Percentiles rank a stretch among this genome's conserved stretches.
Conservation (phyloP, 176 grass and related monocot genomes). For the Eleusine indica region DNA sequence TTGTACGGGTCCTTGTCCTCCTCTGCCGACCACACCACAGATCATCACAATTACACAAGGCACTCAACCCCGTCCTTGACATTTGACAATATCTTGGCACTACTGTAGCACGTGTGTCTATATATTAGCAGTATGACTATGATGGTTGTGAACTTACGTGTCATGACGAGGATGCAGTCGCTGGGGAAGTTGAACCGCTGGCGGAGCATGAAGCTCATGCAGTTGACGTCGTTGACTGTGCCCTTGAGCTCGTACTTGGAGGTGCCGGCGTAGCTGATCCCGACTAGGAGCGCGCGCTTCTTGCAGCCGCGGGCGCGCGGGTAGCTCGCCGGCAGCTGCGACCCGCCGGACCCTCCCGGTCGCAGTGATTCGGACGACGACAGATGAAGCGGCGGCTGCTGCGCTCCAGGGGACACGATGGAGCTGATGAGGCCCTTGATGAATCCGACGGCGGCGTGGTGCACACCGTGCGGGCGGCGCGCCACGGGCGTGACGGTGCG, state of each 20-base stretch:
- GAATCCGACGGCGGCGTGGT: slow-evolving; percentile 52
- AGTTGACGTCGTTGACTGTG: slow-evolving; percentile 82
- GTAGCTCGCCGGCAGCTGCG: slow-evolving; percentile 35
- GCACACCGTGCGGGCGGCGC: slow-evolving; percentile 41
- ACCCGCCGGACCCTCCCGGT: neutral
- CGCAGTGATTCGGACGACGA: neutral
- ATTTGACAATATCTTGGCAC: too few relatives aligned
- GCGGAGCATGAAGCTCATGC: slow-evolving; percentile 61
- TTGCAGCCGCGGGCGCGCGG: slow-evolving; percentile 46
- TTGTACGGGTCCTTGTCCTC: slow-evolving; percentile 45
- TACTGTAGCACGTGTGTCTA: too few relatives aligned
- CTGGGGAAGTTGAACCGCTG: slow-evolving; percentile 55
- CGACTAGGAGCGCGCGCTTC: slow-evolving; percentile 83
- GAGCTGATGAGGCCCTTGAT: slow-evolving; percentile 52
- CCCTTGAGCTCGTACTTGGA: slow-evolving; percentile 71
- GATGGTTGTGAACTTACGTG: slow-evolving; percentile 37
- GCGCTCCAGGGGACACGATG: neutral
- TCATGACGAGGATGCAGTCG: slow-evolving; percentile 72
- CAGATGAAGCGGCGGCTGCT: neutral
- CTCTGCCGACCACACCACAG: slow-evolving; percentile 35
- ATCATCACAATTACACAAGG: neutral
- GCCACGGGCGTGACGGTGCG: slow-evolving; percentile 47
- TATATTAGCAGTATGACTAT: too few relatives aligned
- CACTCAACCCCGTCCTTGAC: too few relatives aligned
- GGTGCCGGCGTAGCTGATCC: slow-evolving; percentile 63